phyloP scores from a whole-genome alignment of 2,329 filamentous ascomycete genomes.

The Pleomassaria siparia region DNA sequence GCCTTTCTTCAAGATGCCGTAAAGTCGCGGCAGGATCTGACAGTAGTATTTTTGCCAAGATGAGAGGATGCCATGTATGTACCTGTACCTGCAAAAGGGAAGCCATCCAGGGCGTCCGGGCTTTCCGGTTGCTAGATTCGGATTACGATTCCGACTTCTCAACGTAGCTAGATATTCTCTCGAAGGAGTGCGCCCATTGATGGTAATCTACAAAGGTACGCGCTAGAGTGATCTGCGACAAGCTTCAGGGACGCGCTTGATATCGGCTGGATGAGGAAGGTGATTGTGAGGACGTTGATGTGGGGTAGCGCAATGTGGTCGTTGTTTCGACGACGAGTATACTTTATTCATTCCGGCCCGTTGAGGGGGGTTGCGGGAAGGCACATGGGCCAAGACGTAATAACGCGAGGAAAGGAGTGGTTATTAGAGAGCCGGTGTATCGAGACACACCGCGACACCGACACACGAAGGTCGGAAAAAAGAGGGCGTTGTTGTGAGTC shows the following conservation, averaged over 20 bases:
- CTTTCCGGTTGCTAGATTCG: background rate
- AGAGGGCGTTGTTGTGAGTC: too few relatives aligned
- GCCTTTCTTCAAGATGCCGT: constrained; percentile 34
- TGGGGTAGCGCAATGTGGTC: background rate
- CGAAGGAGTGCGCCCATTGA: background rate
- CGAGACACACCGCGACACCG: too few relatives aligned
- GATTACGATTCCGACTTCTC: constrained; percentile 2
- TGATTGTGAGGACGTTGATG: constrained; percentile 4
- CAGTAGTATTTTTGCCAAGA: background rate
- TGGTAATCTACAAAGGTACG: too few relatives aligned
- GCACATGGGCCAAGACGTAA: background rate
- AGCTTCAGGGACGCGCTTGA: background rate
- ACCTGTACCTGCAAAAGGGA: constrained; percentile 10
- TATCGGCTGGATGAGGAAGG: constrained; percentile 10
- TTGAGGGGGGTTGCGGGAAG: background rate
- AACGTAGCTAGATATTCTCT: constrained; percentile 13
- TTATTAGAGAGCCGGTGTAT: too few relatives aligned
- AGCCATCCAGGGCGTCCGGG: constrained; percentile 8
- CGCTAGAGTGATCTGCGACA: background rate
- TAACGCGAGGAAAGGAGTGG: too few relatives aligned
- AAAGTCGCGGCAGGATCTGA: constrained; percentile 5
- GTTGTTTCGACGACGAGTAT: background rate
- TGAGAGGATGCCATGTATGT: background rate
- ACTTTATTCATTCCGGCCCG: background rate
- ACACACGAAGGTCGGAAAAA: too few relatives aligned